phyloP scores from a whole-genome alignment of 257 asterid species.

The Ilex asprella region DNA sequence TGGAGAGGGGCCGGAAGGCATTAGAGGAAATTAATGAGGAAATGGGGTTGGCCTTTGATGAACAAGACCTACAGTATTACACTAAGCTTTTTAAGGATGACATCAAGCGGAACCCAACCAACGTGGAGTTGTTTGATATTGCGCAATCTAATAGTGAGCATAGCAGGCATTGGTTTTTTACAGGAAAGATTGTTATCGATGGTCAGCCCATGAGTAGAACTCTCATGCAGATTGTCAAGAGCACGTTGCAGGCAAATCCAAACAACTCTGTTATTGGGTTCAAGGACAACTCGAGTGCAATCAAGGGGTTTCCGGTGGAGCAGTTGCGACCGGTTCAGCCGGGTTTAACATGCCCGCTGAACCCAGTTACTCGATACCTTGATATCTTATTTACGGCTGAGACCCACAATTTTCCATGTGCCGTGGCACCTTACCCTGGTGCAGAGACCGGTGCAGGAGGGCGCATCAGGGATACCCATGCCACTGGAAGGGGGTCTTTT shows the following conservation, averaged over 20 bases:
- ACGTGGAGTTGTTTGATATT: constrained; percentile 86
- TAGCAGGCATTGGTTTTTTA: constrained; percentile 95
- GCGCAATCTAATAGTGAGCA: constrained; percentile 99
- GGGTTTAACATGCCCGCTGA: constrained; percentile 63
- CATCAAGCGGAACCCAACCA: constrained; percentile 73
- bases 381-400: constrained; percentile 90
- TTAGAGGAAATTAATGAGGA: constrained; percentile 73
- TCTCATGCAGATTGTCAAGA: constrained; percentile 82
- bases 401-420: constrained; percentile 97
- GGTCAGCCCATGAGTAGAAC: constrained; percentile 62
- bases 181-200: constrained; percentile 73
- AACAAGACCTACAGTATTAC: constrained; percentile 80
- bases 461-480: constrained; percentile 92
- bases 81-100: constrained; percentile 85
- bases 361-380: constrained; percentile 39
- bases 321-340: constrained; percentile 65
- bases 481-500: constrained; percentile 88
- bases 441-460: constrained; percentile 99
- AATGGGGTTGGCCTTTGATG: constrained; percentile 96
- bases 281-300: constrained; percentile 96
- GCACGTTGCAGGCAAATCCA: constrained; percentile 75
- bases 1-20: constrained; percentile 86
- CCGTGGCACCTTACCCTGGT: constrained; percentile 97
- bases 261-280: constrained; percentile 90
- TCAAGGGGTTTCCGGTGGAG: constrained; percentile 68